phyloP scores from a whole-genome alignment of 2,329 filamentous ascomycete species.

The Colletotrichum sp. region DNA sequence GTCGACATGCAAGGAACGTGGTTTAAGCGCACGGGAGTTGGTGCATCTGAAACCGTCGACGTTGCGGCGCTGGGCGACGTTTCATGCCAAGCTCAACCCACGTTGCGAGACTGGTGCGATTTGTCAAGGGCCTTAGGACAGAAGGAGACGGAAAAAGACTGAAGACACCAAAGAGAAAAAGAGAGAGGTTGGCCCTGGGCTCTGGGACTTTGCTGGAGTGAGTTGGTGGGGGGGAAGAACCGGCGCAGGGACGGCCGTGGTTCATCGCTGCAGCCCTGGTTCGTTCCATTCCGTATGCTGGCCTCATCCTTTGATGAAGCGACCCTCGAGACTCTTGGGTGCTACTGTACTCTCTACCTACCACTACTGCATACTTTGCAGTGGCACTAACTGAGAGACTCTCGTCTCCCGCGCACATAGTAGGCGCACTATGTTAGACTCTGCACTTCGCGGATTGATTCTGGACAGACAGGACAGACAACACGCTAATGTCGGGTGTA shows the following conservation, averaged over 20 bases:
- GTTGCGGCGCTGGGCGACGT: slow-evolving; percentile 22
- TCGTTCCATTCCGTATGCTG: slow-evolving; percentile 1
- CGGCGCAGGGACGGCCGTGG: slow-evolving; percentile 5
- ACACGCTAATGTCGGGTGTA: neutral
- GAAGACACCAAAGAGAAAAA: neutral
- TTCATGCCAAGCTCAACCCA: slow-evolving; percentile 18
- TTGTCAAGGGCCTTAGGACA: slow-evolving; percentile 1
- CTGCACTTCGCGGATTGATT: neutral
- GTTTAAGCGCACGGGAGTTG: slow-evolving; percentile 19
- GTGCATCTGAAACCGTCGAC: slow-evolving; percentile 22
- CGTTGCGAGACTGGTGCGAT: slow-evolving; percentile 15
- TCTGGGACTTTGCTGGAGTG: neutral
- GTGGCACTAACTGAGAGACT: neutral
- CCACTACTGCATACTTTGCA: neutral
- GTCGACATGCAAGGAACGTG: slow-evolving; percentile 21
- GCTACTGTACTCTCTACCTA: neutral
- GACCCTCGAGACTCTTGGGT: neutral
- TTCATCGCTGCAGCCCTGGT: slow-evolving; percentile 6
- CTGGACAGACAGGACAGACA: neutral
- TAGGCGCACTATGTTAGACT: neutral
- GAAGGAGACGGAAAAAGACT: neutral
- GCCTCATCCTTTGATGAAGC: neutral
- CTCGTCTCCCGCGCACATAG: neutral
- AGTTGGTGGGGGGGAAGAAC: neutral
- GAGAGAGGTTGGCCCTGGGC: neutral